phyloP scores from a whole-genome alignment of 225 moss, liverwort and hornwort species.

The Takakia lepidozioides region DNA sequence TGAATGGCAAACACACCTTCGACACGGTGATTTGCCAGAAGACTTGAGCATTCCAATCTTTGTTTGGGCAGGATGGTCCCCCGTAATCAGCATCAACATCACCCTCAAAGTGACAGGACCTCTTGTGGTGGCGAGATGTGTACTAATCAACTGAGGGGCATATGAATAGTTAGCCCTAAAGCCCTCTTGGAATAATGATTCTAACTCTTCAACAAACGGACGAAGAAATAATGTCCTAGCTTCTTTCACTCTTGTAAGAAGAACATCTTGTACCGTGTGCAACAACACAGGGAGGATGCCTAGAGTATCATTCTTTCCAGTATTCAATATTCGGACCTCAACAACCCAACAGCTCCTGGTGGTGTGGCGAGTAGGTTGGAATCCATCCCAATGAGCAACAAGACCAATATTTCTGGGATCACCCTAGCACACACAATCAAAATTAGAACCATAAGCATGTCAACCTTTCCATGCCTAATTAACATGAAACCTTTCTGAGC shows the following conservation, averaged over 20 bases:
- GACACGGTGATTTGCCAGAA: background rate
- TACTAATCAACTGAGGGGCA: background rate
- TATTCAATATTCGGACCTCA: too few relatives aligned
- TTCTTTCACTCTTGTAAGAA: background rate
- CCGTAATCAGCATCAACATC: background rate
- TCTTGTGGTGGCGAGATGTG: background rate
- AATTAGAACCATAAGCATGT: background rate
- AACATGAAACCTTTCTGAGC: background rate
- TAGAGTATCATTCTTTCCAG: background rate
- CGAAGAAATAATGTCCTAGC: background rate
- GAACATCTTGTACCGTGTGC: background rate
- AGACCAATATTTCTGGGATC: background rate
- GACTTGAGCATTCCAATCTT: background rate
- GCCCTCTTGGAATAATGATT: too few relatives aligned
- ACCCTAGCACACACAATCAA: background rate
- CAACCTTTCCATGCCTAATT: background rate
- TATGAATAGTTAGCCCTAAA: background rate
- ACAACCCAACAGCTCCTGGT: too few relatives aligned
- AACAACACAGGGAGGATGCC: conserved; percentile 1
- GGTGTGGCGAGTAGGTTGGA: background rate
- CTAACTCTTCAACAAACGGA: background rate
- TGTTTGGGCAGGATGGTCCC: background rate
- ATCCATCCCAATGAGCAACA: background rate
- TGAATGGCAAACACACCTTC: background rate
- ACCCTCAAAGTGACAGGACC: background rate